These are phyloP conservation scores for Ascochyta clinopodiicola DNA, from an alignment of 2,329 filamentous ascomycete species.

Conservation along the genomic window DNA sequence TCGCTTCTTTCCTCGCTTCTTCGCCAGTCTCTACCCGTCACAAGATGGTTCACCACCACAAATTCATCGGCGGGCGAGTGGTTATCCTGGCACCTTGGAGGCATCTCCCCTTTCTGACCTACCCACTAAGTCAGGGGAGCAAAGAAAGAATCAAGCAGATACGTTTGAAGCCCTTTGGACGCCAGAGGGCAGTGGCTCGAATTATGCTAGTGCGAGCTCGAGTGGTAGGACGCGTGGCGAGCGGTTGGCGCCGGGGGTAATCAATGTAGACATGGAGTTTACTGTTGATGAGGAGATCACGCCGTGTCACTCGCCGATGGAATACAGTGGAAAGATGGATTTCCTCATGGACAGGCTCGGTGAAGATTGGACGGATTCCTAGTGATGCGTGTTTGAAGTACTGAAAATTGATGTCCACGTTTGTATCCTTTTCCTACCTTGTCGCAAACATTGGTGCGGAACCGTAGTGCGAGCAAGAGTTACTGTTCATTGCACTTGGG, in stretches of 20 bases:
- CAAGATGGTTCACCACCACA: neutral
- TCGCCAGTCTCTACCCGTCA: conserved; percentile 13
- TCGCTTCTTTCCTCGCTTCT: conserved; percentile 33
- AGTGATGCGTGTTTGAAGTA: neutral
- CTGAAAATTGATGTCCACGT: too few species aligned
- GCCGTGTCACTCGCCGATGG: neutral
- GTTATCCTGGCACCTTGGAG: neutral
- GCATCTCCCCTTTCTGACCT: neutral
- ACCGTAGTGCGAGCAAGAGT: too few species aligned
- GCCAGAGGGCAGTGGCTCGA: conserved; percentile 2
- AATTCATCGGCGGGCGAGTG: neutral
- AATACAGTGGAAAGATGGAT: neutral
- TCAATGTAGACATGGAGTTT: conserved; percentile 6
- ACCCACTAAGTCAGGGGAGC: neutral
- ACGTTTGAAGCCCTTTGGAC: conserved; percentile 2
- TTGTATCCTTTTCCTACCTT: too few species aligned
- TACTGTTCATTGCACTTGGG: too few species aligned
- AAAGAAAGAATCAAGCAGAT: neutral
- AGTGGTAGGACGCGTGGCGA: neutral
- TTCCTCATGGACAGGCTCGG: neutral
- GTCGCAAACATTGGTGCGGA: too few species aligned
- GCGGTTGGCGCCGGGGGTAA: neutral
- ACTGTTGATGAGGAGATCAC: conserved; percentile 3
- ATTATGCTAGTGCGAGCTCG: conserved; percentile 2
- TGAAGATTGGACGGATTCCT: neutral